phyloP scores from a whole-genome alignment of 2,329 filamentous ascomycete species.

The Didymella arachidicola region DNA sequence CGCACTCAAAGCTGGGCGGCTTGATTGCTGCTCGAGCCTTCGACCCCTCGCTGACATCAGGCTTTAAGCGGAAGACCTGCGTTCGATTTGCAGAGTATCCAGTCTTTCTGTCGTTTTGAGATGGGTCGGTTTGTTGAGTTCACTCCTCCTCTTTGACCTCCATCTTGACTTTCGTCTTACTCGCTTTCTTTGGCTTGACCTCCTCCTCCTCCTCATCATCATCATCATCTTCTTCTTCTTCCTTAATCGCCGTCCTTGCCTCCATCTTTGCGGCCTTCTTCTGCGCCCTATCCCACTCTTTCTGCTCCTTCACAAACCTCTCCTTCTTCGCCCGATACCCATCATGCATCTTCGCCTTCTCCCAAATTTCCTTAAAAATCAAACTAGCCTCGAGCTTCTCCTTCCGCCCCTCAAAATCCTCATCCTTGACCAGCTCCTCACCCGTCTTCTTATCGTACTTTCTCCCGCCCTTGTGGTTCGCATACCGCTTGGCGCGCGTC shows the following conservation, averaged over 20 bases:
- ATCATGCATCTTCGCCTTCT: constrained; percentile 55
- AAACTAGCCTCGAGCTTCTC: constrained; percentile 61
- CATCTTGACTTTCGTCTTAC: neutral
- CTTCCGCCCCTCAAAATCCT: constrained; percentile 54
- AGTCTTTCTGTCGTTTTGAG: neutral
- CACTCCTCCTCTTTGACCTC: neutral
- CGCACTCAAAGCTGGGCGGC: neutral
- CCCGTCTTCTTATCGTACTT: constrained; percentile 60
- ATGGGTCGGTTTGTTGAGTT: neutral
- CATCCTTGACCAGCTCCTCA: constrained; percentile 55
- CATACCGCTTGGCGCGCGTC: constrained; percentile 67
- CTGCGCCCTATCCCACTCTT: constrained; percentile 49
- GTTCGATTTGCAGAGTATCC: neutral
- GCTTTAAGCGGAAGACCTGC: neutral
- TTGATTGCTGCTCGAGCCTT: neutral
- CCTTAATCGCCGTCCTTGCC: constrained; percentile 9
- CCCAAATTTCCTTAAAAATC: constrained; percentile 61
- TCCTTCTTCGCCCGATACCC: constrained; percentile 57
- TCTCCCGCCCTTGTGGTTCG: constrained; percentile 63
- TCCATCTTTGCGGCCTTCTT: constrained; percentile 12
- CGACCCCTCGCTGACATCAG: neutral
- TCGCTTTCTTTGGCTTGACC: neutral
- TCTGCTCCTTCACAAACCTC: constrained; percentile 58
- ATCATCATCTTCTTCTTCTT: no score
- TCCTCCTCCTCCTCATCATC: neutral